A percentile compares a stretch with the other conserved stretches of the same genome.
phyloP scores from a whole-genome alignment of 192 early-diverging fungal genomes.

The Backusella parvicylindrica region DNA sequence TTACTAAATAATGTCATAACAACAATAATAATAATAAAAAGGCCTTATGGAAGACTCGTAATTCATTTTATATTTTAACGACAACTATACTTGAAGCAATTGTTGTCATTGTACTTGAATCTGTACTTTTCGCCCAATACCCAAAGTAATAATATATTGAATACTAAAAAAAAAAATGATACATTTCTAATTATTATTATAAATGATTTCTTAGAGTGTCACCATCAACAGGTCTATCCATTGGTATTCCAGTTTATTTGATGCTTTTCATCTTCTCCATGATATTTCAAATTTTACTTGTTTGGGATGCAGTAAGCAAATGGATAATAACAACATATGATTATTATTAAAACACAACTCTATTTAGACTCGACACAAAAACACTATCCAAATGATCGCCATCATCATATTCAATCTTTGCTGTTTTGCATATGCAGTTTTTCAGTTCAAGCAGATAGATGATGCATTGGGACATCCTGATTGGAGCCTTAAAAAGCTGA shows the following conservation, averaged over 20 bases:
- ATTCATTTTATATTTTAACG: conserved; percentile 29
- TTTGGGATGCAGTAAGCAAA: conserved; percentile 64
- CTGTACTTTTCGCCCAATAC: conserved; percentile 40
- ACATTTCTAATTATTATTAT: neutral
- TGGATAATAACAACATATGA: neutral
- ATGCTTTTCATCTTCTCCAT: conserved; percentile 71
- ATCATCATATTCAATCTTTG: conserved; percentile 66
- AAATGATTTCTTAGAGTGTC: neutral
- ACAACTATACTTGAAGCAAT: conserved; percentile 47
- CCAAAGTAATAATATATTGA: conserved; percentile 27
- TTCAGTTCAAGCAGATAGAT: conserved; percentile 60
- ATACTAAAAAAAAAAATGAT: too few relatives aligned
- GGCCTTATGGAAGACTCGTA: conserved; percentile 19
- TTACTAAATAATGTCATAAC: neutral
- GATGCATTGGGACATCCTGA: conserved; percentile 22
- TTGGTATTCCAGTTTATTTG: conserved; percentile 64
- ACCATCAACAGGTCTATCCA: neutral
- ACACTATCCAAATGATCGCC: conserved; percentile 70
- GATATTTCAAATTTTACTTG: conserved; percentile 61
- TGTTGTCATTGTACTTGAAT: conserved; percentile 51
- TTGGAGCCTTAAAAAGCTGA: neutral
- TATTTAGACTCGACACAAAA: conserved; percentile 59
- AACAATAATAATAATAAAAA: too few relatives aligned
- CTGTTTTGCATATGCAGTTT: conserved; percentile 62
- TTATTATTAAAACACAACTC: neutral